These are phyloP conservation scores for Podaxis sp. DNA, from an alignment of 768 basidiomycete genomes.

Conservation along the genomic window DNA sequence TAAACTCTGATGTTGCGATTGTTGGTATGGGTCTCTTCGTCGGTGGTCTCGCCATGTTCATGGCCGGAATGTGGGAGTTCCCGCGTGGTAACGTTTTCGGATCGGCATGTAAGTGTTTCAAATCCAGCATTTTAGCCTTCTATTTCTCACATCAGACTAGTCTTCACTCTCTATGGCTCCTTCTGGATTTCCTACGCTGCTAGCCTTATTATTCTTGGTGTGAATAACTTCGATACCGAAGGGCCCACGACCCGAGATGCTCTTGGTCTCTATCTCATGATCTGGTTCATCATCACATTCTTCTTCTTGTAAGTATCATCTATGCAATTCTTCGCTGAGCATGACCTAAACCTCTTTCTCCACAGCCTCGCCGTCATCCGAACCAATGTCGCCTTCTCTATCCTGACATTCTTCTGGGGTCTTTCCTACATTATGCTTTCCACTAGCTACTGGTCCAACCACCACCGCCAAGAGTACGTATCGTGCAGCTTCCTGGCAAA, in stretches of 20 bases:
- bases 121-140: neutral
- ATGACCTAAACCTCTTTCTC: neutral
- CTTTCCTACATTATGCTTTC: conserved; percentile 52
- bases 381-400: conserved; percentile 47
- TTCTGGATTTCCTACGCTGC: conserved; percentile 67
- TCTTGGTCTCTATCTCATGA: conserved; percentile 53
- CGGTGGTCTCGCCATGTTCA: conserved; percentile 62
- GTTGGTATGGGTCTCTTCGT: conserved; percentile 63
- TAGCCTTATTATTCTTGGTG: conserved; percentile 50
- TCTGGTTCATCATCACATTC: conserved; percentile 56
- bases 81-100: conserved; percentile 49
- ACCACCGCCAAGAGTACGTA: conserved; percentile 6
- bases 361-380: conserved; percentile 49
- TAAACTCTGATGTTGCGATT: conserved; percentile 46
- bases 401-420: conserved; percentile 52
- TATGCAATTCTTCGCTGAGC: neutral
- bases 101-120: conserved; percentile 41
- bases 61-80: conserved; percentile 69
- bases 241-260: conserved; percentile 38
- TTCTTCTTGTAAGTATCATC: conserved; percentile 43
- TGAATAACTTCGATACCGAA: conserved; percentile 37
- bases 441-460: conserved; percentile 32
- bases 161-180: conserved; percentile 59
- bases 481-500: neutral
- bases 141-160: conserved; percentile 27